Evolutionary conservation across 148 eudicot genomes (phyloP), one percentile per base, ranked within the genome.

Genomic region (Oxyria digyna): DNA sequence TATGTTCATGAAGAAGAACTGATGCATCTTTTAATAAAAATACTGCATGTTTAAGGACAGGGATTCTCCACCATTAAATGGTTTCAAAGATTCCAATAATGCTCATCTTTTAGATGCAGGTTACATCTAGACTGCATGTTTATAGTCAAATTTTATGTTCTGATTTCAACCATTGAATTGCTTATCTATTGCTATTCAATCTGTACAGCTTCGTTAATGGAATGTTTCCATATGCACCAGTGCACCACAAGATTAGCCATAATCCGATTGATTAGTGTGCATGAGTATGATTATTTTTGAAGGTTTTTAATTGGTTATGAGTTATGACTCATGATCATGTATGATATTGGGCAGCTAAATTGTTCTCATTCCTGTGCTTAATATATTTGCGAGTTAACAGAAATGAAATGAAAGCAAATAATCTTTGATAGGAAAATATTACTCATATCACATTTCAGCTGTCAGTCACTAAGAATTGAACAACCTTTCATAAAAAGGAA

Each of bases 111-210:
- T 57, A 59, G 18, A 29, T 29, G 65, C 65, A 59, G 65, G 37
- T 37, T 27, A 29, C 37, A 21, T 52, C 31, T 52, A 57, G 64
- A 29, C 37, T 26, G 35, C 64, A 57, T 13, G 11, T 29, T 57
- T 57, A 11, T 57, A 57, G 64, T 57, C 64, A 13, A 57, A 13
- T 57, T 57, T 14, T 13, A 29, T 57, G 7, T 57, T 57, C 37
- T 27, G 14, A 57, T 57, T 57, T 57, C 64, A 57, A 13, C 64
- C 64, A 57, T 57, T 29, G 20, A 29, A 59, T 59, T 59, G 35
- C 65, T 59, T 29, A 29, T 59, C 65, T 59, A 31, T 59, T 59
- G 38, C 38, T 59, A 59, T 59, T 59, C 65, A 27, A 15, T 29
- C 18, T 59, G 38, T 59, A 31, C 65, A 59, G 18, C 37, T 59